A percentile compares a stretch with the other conserved stretches of the same genome.
Evolutionary conservation across 768 basidiomycete species (phyloP).

Genomic region (Serendipita sp.): DNA sequence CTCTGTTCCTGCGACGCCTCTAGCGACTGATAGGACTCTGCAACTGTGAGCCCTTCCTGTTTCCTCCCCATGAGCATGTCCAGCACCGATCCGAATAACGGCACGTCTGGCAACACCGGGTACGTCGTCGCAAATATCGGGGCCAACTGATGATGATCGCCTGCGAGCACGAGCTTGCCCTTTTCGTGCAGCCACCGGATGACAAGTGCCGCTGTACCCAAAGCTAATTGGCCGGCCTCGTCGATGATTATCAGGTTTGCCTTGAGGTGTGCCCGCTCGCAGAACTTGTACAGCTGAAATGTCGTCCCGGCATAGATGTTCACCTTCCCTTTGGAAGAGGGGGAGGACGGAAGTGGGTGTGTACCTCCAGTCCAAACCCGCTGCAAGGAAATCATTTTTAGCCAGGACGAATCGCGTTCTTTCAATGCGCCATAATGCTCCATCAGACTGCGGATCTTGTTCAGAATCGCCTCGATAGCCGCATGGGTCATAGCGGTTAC

Average conservation of each 20-base stretch:
- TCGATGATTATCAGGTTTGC: conserved; percentile 33
- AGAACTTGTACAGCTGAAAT: conserved; percentile 36
- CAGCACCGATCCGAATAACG: neutral
- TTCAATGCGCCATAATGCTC: conserved; percentile 17
- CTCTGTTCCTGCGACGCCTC: no score
- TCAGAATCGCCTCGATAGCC: conserved; percentile 33
- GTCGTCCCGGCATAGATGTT: conserved; percentile 33
- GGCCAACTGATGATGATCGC: conserved; percentile 34
- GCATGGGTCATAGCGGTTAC: conserved; percentile 38
- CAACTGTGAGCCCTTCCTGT: neutral
- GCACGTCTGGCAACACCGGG: neutral
- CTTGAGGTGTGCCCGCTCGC: conserved; percentile 23
- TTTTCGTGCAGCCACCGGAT: conserved; percentile 23
- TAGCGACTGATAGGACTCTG: neutral
- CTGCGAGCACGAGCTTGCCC: conserved; percentile 32
- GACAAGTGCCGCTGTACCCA: conserved; percentile 31
- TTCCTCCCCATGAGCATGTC: neutral
- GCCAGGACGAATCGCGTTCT: conserved; percentile 25
- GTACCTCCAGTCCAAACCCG: conserved; percentile 26
- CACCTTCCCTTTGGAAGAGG: conserved; percentile 12
- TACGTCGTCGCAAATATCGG: neutral
- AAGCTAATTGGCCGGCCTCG: conserved; percentile 35
- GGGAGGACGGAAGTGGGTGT: conserved; percentile 21
- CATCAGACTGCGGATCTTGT: conserved; percentile 23
- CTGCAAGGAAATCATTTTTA: conserved; percentile 27